Evolutionary conservation across 225 moss, liverwort and hornwort genomes (phyloP), one percentile per base, ranked within the genome.

Genomic region (Climacium dendroides): DNA sequence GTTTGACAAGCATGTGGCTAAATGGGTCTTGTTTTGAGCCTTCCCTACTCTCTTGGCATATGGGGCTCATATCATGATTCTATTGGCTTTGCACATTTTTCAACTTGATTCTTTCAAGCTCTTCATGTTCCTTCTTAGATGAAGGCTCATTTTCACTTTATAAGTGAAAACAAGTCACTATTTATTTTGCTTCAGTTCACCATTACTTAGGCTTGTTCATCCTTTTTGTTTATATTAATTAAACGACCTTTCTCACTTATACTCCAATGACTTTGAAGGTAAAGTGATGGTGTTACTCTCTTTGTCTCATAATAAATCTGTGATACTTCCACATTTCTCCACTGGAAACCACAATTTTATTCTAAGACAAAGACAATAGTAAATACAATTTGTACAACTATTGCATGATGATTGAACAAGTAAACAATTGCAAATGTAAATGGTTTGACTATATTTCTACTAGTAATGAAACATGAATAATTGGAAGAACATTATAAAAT

Each of bases 281-380:
- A 65, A 65, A 64, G 5, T 64, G 9, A 19, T 35, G 64, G 19
- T 35, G 19, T 35, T 65, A 16, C 8, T 32, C 5, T 8, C 8
- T 62, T 1, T 32, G 2, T 62, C 0, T 8, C 30, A 62, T 30
- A 62, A 62, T 16, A 62, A 32, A 62, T 62, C 4, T 1, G 0
- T 30, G 1, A 15, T 30, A 32, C 32, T 62, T 3, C 5, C 0
- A 63, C 9, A 17, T 32, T 32, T 32, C 17, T 2, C 17, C 0
- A 32, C 7, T 9, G 32, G 9, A 32, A 63, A 16, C 1, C 5
- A 63, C 2, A 1, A 32, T 9, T 17, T 32, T 17, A 17, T 63
- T 63, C 32, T 32, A 5, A 16, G 17, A 63, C 4, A 16, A 15
- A 32, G 3, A 15, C 1, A 16, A 3, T 32, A 35, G 10, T 35